A percentile compares a stretch with the other conserved stretches of the same genome.
phyloP scores from a whole-genome alignment of 108 stramenopile genomes.

The Seminavis robusta region DNA sequence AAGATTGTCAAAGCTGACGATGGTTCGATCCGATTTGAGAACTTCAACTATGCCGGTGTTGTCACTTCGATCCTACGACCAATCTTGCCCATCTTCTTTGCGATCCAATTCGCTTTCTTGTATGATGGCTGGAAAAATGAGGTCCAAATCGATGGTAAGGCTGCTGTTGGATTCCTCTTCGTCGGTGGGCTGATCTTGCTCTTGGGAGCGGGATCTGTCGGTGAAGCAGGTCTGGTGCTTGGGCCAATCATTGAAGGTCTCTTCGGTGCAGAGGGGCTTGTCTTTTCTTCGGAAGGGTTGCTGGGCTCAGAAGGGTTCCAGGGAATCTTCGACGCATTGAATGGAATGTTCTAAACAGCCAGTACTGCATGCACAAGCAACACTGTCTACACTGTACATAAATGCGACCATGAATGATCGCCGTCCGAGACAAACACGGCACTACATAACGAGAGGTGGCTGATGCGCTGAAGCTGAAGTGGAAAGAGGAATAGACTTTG shows the following conservation, averaged over 20 bases:
- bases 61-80: constrained; percentile 76
- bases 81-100: constrained; percentile 74
- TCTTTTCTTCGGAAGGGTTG: too few species aligned
- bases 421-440: too few species aligned
- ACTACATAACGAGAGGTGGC: too few species aligned
- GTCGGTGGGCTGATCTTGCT: constrained; percentile 40
- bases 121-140: constrained; percentile 68
- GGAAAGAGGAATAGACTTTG: too few species aligned
- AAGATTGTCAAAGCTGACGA: constrained; percentile 46
- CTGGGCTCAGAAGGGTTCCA: too few species aligned
- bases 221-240: constrained; percentile 32
- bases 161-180: constrained; percentile 14
- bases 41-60: constrained; percentile 73
- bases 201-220: constrained; percentile 17
- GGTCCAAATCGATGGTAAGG: constrained; percentile 23
- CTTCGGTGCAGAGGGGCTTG: constrained; percentile 32
- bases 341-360: too few species aligned
- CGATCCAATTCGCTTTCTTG: constrained; percentile 77
- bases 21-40: constrained; percentile 37
- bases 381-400: too few species aligned
- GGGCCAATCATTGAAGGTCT: constrained; percentile 35
- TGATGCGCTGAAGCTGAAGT: too few species aligned
- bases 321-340: too few species aligned
- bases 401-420: too few species aligned
- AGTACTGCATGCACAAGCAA: too few species aligned